phyloP scores from a whole-genome alignment of 73 alveolate species.

The Tetrahymena malaccensis region DNA sequence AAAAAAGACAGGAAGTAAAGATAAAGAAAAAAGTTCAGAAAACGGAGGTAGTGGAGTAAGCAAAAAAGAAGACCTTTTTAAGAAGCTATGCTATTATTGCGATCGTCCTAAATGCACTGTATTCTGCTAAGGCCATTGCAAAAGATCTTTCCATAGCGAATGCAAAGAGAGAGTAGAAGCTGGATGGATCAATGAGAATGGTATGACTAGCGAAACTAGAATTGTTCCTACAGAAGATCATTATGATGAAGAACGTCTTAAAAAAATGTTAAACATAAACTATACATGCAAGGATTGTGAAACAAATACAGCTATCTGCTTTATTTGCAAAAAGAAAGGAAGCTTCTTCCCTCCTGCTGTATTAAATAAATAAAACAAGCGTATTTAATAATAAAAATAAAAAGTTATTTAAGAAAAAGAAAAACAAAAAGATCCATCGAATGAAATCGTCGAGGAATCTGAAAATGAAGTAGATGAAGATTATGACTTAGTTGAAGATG shows the following conservation, averaged over 20 bases:
- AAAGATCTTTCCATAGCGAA: slow-evolving; percentile 58
- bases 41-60: slow-evolving; percentile 8
- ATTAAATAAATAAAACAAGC: neutral
- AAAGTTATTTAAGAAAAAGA: neutral
- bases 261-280: slow-evolving; percentile 8
- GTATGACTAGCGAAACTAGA: slow-evolving; percentile 30
- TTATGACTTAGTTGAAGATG: slow-evolving; percentile 12
- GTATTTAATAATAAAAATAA: neutral
- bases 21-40: slow-evolving; percentile 16
- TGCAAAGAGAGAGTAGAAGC: slow-evolving; percentile 59
- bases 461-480: slow-evolving; percentile 15
- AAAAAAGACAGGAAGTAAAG: neutral
- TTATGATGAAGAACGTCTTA: slow-evolving; percentile 38
- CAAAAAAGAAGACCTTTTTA: slow-evolving; percentile 42
- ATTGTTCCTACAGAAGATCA: slow-evolving; percentile 31
- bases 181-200: slow-evolving; percentile 13
- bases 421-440: neutral
- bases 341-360: neutral
- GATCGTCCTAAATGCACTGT: slow-evolving; percentile 39
- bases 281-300: slow-evolving; percentile 70
- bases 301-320: slow-evolving; percentile 50
- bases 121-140: slow-evolving; percentile 69
- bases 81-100: slow-evolving; percentile 55
- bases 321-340: slow-evolving; percentile 57
- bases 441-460: slow-evolving; percentile 10